Conservation (phyloP, 2,329 filamentous ascomycete genomes). For the Pyricularia grisea region DNA sequence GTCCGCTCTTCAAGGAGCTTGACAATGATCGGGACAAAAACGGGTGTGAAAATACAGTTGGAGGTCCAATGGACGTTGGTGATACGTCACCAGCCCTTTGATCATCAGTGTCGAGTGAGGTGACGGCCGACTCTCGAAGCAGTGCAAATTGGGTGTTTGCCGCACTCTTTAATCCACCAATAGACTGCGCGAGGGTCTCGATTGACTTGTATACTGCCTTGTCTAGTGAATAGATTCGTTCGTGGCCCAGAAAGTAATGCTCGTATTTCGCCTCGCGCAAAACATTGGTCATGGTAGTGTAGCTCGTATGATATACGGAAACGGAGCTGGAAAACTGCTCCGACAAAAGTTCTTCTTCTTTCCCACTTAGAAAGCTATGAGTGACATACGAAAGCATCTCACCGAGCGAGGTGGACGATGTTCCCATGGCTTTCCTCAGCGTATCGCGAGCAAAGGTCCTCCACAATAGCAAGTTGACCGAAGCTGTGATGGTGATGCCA, state of each 20-base stretch:
- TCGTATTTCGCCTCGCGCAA: constrained; percentile 83
- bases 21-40: constrained; percentile 17
- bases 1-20: constrained; percentile 26
- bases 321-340: constrained; percentile 54
- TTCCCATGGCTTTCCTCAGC: constrained; percentile 64
- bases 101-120: background rate
- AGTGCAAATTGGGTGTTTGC: constrained; percentile 83
- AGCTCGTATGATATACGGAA: constrained; percentile 55
- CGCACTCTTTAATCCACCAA: constrained; percentile 83
- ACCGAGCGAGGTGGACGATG: constrained; percentile 64
- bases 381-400: constrained; percentile 78
- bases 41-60: background rate
- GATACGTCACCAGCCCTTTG: background rate
- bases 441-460: constrained; percentile 67
- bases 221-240: constrained; percentile 70
- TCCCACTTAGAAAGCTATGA: constrained; percentile 72
- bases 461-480: constrained; percentile 69
- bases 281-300: constrained; percentile 64
- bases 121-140: constrained; percentile 49
- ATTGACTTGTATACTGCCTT: constrained; percentile 74
- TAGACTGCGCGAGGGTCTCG: constrained; percentile 75
- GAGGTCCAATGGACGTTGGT: constrained; percentile 10
- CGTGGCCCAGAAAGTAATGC: constrained; percentile 72
- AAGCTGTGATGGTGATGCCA: constrained; percentile 61
- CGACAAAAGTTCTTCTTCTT: constrained; percentile 66